phyloP scores from a whole-genome alignment of 495 filamentous ascomycete genomes.

The Mytilinidion resinicola region DNA sequence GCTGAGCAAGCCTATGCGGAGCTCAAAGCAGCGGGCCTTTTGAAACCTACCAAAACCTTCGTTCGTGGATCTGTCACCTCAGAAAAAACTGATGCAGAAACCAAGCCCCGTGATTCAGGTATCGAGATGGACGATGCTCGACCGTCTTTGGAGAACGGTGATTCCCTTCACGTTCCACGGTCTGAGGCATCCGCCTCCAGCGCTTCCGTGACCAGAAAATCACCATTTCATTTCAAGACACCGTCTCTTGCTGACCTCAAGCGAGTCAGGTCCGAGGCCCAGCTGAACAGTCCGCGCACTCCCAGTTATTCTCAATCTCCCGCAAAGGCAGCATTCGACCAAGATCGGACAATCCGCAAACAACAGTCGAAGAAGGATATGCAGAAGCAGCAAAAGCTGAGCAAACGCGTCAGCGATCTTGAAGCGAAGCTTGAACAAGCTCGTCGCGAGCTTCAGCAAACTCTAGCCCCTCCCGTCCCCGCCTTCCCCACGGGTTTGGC shows the following conservation, averaged over 20 bases:
- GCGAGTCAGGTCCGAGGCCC: conserved; percentile 35
- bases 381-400: conserved; percentile 53
- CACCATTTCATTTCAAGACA: conserved; percentile 13
- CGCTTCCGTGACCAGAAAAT: conserved; percentile 1
- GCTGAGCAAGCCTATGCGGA: conserved; percentile 55
- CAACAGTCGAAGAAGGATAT: conserved; percentile 57
- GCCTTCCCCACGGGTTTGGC: conserved; percentile 31
- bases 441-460: conserved; percentile 51
- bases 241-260: conserved; percentile 37
- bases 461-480: conserved; percentile 39
- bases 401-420: conserved; percentile 60
- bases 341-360: conserved; percentile 39
- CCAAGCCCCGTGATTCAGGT: conserved; percentile 28
- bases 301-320: neutral
- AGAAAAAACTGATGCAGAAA: neutral
- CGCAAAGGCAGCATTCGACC: conserved; percentile 20
- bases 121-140: conserved; percentile 27
- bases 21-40: conserved; percentile 54
- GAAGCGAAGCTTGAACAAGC: conserved; percentile 56
- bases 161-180: conserved; percentile 8
- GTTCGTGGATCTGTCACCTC: neutral
- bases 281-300: conserved; percentile 10
- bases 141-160: conserved; percentile 13
- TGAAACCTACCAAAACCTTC: conserved; percentile 28
- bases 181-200: conserved; percentile 8